These are phyloP conservation scores for Westerdykella aurantiaca DNA, from an alignment of 2,329 filamentous ascomycete species.

Conservation along the genomic window DNA sequence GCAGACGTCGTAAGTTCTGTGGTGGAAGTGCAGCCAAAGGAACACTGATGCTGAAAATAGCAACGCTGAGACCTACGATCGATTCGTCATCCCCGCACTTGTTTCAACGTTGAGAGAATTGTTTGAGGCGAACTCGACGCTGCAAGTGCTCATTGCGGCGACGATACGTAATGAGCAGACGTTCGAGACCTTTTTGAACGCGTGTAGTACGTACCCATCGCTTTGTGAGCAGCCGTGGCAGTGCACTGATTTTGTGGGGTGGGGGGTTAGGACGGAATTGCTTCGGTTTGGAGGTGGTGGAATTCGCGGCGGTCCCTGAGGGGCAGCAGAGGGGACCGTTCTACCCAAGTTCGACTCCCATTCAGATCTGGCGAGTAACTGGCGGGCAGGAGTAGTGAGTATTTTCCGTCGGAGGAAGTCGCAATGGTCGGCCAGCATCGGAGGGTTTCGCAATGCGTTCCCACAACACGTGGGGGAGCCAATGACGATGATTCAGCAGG, in stretches of 20 bases:
- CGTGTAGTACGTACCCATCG: conserved; percentile 48
- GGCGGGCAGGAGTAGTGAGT: conserved; percentile 10
- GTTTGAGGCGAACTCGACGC: conserved; percentile 50
- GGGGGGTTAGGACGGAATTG: conserved; percentile 30
- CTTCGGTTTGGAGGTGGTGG: conserved; percentile 29
- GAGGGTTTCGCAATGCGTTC: conserved; percentile 5
- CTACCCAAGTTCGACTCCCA: conserved; percentile 55
- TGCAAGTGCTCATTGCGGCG: conserved; percentile 61
- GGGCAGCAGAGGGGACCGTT: conserved; percentile 56
- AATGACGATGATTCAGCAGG: conserved; percentile 7
- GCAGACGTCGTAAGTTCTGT: conserved; percentile 58
- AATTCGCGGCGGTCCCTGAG: conserved; percentile 28
- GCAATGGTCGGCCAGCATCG: conserved; percentile 21
- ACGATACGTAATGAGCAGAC: conserved; percentile 67
- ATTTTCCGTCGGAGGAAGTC: conserved; percentile 7
- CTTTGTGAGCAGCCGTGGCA: conserved; percentile 15
- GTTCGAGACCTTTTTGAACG: conserved; percentile 57
- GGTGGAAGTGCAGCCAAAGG: not conserved
- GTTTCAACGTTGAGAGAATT: conserved; percentile 60
- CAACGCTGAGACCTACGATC: conserved; percentile 60
- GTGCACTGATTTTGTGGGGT: conserved; percentile 35
- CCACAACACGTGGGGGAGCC: conserved; percentile 17
- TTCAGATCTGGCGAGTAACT: conserved; percentile 50
- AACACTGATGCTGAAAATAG: conserved; percentile 3
- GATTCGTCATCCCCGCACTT: conserved; percentile 56